Evolutionary conservation across 2,329 filamentous ascomycete genomes (phyloP), one percentile per base, ranked within the genome.

Genomic region (Chaetomium sp.): DNA sequence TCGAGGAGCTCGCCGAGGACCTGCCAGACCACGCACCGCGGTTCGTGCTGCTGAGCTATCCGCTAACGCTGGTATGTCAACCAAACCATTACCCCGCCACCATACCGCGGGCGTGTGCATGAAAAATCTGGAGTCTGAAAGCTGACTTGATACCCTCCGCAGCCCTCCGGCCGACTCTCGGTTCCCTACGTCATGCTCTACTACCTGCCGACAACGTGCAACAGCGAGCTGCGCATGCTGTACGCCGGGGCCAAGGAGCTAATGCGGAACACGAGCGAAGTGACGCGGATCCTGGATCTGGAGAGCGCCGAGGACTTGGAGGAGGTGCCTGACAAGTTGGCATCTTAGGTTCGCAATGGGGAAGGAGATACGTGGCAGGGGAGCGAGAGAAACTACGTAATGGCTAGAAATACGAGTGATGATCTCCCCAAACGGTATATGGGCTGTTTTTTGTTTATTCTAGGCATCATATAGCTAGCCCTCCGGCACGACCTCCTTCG

Each of bases 231-330:
- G 74, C 87, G 92, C 71, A 98, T 98, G 95, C 81, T 95, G 75
- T 99, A 98, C 76, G 95, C 95, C 33, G 91, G 93, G 47, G 95
- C 95, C 51, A 97, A 97, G 79, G 95, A 99, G 80, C 79, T 98
- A 76, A 93, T 98, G 90, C 87, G 93, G 69, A 96, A 92, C 74
- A 96, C 92, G 62, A 91, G 91, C 65, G 93, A 97, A 80, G 93
- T 93, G n/a, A 89, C 90, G 61, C 87, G 86, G 70, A 89, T 98
- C 29, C 86, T 99, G 67, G 94, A 98, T 77, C 87, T 98, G 57
- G 87, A 91, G 71, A 88, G 85, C 23, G 84, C 85, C 3, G 92
- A 96, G 62, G 94, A 97, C 62, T 75, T 98, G 71, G 87, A 91
- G 69, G 88, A 90, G n/a, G 87, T 98, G 68, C 91, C 93, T 64